These are phyloP conservation scores for Amylocystis lapponica DNA, from an alignment of 768 basidiomycete genomes.

Conservation along the genomic window DNA sequence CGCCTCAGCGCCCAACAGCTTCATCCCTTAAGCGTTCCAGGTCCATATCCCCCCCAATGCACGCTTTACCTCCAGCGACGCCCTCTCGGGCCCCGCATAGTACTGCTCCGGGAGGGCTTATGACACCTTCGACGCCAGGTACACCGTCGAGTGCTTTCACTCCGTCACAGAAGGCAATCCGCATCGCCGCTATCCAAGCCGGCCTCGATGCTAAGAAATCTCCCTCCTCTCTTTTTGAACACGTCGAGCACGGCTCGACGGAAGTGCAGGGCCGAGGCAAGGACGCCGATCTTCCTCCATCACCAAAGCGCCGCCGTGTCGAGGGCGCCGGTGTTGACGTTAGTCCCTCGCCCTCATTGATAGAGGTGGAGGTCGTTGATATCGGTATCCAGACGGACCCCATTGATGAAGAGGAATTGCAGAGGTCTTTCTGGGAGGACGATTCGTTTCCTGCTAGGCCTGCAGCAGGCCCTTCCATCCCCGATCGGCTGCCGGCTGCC, in stretches of 20 bases:
- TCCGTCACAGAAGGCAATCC: background rate
- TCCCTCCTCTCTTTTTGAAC: no score
- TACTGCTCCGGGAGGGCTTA: background rate
- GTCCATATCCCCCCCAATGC: background rate
- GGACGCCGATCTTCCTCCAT: background rate
- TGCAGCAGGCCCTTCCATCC: no score
- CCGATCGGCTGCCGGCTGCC: no score
- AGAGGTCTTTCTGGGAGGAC: no score
- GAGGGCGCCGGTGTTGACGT: background rate
- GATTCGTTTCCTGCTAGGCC: no score
- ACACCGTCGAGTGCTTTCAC: constrained; percentile 2
- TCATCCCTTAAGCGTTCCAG: constrained; percentile 1
- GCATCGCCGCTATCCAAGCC: background rate
- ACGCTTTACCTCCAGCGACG: no score
- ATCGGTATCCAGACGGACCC: constrained; percentile 6
- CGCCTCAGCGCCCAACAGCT: background rate
- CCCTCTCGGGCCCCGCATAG: background rate
- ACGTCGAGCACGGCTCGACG: no score
- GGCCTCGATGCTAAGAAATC: background rate
- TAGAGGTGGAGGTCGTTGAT: background rate
- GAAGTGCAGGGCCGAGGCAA: background rate
- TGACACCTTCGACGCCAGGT: background rate
- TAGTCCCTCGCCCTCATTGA: background rate
- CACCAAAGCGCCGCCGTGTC: background rate
- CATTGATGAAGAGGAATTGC: no score